A percentile compares a stretch with the other conserved stretches of the same genome.
Evolutionary conservation across 83 land plant species (phyloP).

Genomic region (Thuja plicata): DNA sequence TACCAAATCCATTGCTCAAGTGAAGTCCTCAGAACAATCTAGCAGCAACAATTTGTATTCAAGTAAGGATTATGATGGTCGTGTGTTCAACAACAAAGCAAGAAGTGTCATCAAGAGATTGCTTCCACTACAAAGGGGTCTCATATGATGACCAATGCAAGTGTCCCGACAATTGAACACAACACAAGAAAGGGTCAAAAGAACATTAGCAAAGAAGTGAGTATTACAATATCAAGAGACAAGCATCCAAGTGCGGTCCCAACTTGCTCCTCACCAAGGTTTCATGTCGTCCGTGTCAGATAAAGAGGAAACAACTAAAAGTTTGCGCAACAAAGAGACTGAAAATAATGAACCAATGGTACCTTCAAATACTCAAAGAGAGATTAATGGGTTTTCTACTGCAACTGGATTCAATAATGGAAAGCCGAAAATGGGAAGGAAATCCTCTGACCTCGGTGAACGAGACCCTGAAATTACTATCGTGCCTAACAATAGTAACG

Average conservation of each 20-base stretch:
- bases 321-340: not conserved
- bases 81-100: not conserved
- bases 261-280: not conserved
- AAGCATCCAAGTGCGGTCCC: not conserved
- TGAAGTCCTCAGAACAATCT: not conserved
- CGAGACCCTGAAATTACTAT: not conserved
- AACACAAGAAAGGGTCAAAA: not conserved
- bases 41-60: not conserved
- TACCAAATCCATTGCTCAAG: not conserved
- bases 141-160: not conserved
- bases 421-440: not conserved
- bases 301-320: not conserved
- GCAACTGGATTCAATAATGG: not conserved
- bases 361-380: not conserved
- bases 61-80: not conserved
- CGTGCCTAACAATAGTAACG: not conserved
- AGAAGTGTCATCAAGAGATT: conserved; percentile 1
- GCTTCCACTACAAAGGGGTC: not conserved
- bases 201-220: not conserved
- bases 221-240: not conserved
- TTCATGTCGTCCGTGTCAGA: not conserved
- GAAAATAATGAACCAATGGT: not conserved
- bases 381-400: not conserved
- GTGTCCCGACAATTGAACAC: not conserved
- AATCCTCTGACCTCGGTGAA: not conserved